Conservation (phyloP, 352 stramenopile genomes). For the Pythium rishiriense region DNA sequence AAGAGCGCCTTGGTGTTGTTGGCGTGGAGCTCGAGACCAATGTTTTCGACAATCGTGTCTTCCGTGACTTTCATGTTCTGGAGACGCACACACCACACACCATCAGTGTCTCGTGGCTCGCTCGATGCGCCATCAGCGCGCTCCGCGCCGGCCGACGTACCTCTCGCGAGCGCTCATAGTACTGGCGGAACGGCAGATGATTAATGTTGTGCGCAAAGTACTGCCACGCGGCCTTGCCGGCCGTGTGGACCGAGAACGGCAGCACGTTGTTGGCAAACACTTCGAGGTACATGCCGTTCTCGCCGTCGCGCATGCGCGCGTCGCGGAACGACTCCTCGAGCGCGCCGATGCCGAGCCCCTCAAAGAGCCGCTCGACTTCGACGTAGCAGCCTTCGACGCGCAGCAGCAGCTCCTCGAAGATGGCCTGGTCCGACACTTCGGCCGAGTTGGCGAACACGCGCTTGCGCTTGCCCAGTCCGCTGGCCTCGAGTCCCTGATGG, state of each 20-base stretch:
- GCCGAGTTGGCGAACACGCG: constrained; percentile 23
- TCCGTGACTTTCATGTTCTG: constrained; percentile 31
- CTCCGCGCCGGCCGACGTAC: constrained; percentile 10
- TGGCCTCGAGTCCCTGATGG: constrained; percentile 23
- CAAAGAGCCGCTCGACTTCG: constrained; percentile 26
- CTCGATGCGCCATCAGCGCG: too few relatives aligned
- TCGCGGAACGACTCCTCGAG: constrained; percentile 28
- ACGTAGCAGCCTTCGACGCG: constrained; percentile 31
- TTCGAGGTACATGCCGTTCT: constrained; percentile 31
- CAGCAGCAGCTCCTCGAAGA: constrained; percentile 29
- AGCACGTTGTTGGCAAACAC: constrained; percentile 31
- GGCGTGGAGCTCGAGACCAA: constrained; percentile 52
- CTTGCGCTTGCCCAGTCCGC: constrained; percentile 27
- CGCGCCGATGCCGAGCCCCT: constrained; percentile 18
- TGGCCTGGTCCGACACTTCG: constrained; percentile 7
- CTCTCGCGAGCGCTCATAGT: constrained; percentile 27
- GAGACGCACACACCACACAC: constrained; percentile 1
- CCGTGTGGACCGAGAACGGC: constrained; percentile 23
- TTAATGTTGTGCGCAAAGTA: constrained; percentile 30
- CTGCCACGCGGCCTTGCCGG: constrained; percentile 26
- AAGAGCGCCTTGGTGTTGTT: constrained; percentile 51
- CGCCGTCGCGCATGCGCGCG: constrained; percentile 24
- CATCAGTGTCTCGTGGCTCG: not conserved
- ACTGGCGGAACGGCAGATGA: constrained; percentile 30
- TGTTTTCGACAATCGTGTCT: constrained; percentile 63